Evolutionary conservation across 371 early-diverging fungal genomes (phyloP), one percentile per base, ranked within the genome.

Genomic region (Modicella reniformis): DNA sequence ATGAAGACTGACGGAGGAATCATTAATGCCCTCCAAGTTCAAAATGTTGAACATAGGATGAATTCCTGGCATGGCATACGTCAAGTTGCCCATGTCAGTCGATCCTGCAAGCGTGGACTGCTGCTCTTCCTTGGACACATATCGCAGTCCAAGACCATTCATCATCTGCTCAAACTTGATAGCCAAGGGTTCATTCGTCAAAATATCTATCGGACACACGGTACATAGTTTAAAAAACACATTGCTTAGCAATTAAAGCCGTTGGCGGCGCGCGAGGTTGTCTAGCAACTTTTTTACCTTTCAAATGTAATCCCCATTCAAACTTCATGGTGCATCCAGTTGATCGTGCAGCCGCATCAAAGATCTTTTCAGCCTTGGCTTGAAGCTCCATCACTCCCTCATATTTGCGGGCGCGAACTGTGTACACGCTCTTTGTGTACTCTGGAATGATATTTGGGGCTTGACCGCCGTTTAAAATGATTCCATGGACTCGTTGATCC

Each of bases 61-160:
- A 59, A 89, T 83, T 5, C 85, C 83, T 8, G 90, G 87, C 37
- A 84, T 80, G 15, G 74, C 80, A 32, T 88, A 81, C 13, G 87
- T 85, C 57, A 90, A 71, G 58, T 90, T 90, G 41, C 90, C 90
- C 84, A 88, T 88, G 60, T 90, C 90, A 0, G 88, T 85, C 1
- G 81, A 81, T 2, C 83, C 86, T 19, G 67, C 54, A 12, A 75
- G 81, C 65, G 49, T 58, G 26, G 67, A 67, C 54, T 59, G 32
- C 57, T 81, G 80, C 4, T 68, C 74, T 9, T 49, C 40, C 54
- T 69, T 74, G 12, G 80, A 55, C 3, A 60, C 58, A 37, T 80
- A 75, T 29, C 55, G 33, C 30, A 79, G 26, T n/a, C 72, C 70
- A n/a, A 67, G 65, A 1, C 34, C 51, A 25, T 70, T 61, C 84